Evolutionary conservation across 257 asterid genomes (phyloP).

Genomic region (Solanum paucissectum): DNA sequence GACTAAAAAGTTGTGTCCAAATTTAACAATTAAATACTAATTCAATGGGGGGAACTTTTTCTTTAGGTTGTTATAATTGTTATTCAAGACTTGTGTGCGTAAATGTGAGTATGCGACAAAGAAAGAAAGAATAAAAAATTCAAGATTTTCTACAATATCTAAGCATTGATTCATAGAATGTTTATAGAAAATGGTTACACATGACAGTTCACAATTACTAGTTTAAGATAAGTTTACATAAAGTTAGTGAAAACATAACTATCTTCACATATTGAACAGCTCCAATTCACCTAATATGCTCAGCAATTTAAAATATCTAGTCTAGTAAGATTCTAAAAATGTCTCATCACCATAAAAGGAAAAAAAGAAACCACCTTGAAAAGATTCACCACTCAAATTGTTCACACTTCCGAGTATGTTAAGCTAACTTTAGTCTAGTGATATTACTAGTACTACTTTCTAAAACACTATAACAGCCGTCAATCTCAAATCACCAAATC

Average conservation of each 20-base stretch:
- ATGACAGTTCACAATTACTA: not conserved
- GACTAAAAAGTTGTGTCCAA: not conserved
- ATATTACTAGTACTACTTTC: not conserved
- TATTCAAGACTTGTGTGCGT: not conserved
- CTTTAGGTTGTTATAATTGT: not conserved
- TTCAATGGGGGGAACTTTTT: not conserved
- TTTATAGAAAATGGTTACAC: not conserved
- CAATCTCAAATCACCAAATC: not conserved
- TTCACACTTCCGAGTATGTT: not conserved
- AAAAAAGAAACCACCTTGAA: slow-evolving; percentile 5
- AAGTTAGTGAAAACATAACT: not conserved
- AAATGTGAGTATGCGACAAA: not conserved
- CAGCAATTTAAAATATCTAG: not conserved
- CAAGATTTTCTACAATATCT: not conserved
- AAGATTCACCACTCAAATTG: slow-evolving; percentile 9
- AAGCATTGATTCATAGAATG: not conserved
- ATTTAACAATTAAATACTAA: not conserved
- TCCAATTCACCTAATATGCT: not conserved
- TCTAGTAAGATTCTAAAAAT: slow-evolving; percentile 4
- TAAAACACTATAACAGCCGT: not conserved
- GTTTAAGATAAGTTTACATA: not conserved
- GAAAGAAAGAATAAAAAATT: not conserved
- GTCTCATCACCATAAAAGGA: not conserved
- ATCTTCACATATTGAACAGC: not conserved
- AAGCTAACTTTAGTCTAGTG: not conserved